phyloP scores from a whole-genome alignment of 176 grass and related monocot genomes.

The Lolium perenne region DNA sequence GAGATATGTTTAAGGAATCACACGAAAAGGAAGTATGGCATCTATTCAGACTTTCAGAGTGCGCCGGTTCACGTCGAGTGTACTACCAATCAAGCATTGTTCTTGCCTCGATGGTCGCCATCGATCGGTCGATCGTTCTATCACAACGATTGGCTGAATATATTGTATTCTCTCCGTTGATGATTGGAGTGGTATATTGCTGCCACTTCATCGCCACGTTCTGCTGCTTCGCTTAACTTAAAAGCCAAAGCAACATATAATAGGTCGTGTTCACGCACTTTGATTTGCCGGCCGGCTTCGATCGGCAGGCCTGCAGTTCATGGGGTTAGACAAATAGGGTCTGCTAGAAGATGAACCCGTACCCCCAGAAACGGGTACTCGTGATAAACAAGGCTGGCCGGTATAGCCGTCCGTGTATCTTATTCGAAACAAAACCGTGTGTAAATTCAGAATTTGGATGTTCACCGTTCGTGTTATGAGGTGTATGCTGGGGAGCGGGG shows the following conservation, averaged over 20 bases:
- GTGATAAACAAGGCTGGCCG: background rate
- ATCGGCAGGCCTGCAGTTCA: background rate
- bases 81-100: background rate
- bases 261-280: background rate
- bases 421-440: background rate
- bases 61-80: background rate
- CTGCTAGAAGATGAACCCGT: background rate
- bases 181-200: background rate
- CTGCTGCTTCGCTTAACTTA: background rate
- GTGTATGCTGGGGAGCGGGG: background rate
- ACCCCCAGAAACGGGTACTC: background rate
- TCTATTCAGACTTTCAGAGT: background rate
- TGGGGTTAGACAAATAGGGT: background rate
- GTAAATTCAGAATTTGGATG: background rate
- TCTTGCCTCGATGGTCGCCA: conserved; percentile 33
- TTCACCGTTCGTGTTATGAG: background rate
- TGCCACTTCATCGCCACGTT: background rate
- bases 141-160: background rate
- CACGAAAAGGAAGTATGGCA: background rate
- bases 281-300: background rate
- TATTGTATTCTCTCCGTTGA: background rate
- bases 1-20: background rate
- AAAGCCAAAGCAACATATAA: background rate
- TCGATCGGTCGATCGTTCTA: conserved; percentile 32
- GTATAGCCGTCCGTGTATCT: background rate